Evolutionary conservation across 176 grass and related monocot species (phyloP), one percentile per base, ranked within the genome.

Genomic region (Triticum timopheevii): DNA sequence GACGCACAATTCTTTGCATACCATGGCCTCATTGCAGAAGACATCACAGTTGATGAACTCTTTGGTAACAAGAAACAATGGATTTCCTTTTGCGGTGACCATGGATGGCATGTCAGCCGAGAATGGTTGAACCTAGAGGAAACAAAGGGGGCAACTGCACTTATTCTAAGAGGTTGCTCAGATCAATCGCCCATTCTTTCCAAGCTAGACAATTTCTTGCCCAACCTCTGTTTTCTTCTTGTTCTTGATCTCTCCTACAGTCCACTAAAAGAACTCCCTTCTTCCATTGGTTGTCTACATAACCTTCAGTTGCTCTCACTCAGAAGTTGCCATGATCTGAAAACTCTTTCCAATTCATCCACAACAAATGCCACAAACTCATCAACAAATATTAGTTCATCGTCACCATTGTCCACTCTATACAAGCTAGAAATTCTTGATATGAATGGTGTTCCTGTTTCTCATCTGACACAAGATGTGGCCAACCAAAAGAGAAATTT

Each of bases 221-320:
- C 66, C 1, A 72, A 49, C 1, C 20, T 80, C 3, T 27, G 12
- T 3, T 63, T 13, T 42, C 31, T 88, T 59, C 25, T 2, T 69
- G 24, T 69, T 58, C 86, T 88, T 34, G 71, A 88, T 10, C 61
- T 88, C 33, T 88, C 86, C 12, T 77, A 61, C 36, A 69, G 80
- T 44, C 17, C 45, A 69, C 0, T 87, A 33, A 11, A 87, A 47
- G 13, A 13, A 62, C 49, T 83, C 7, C 80, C 72, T 35, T 5
- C 25, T 19, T 77, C 73, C 5, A 12, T 88, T 0, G 10, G 5
- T 0, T 62, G 22, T 15, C 80, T 88, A 13, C 0, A 0, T 0
- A 68, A 83, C 4, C 72, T 88, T 11, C 61, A 2, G 0, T 13
- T 69, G 34, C 73, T 88, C 13, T 88, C 80, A 8, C 35, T 88